phyloP scores from a whole-genome alignment of 805 yeast species.

The Candida verbasci region DNA sequence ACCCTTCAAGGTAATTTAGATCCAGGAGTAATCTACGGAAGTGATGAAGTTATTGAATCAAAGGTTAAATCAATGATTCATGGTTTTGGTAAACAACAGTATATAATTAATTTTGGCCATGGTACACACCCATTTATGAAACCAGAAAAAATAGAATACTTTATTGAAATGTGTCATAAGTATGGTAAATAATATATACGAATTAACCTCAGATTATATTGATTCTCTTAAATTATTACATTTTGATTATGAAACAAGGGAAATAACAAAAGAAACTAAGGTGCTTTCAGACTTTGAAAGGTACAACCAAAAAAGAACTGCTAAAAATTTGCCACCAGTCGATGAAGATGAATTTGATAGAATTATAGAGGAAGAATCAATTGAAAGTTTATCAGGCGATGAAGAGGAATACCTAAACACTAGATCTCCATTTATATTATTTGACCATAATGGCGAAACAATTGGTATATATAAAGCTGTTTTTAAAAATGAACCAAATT shows the following conservation, averaged over 20 bases:
- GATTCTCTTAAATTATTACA: constrained; percentile 47
- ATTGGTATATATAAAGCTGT: constrained; percentile 68
- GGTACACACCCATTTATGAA: constrained; percentile 98
- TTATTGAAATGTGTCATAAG: constrained; percentile 83
- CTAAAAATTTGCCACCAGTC: constrained; percentile 42
- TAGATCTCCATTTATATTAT: constrained; percentile 63
- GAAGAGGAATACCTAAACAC: constrained; percentile 55
- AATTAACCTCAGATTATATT: constrained; percentile 35
- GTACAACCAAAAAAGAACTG: constrained; percentile 52
- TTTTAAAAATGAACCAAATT: constrained; percentile 40
- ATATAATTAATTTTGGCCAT: constrained; percentile 94
- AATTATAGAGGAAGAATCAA: constrained; percentile 44
- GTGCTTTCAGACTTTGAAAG: constrained; percentile 59
- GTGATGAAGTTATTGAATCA: constrained; percentile 69
- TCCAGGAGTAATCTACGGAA: constrained; percentile 92
- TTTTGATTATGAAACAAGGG: constrained; percentile 46
- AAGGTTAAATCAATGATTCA: constrained; percentile 85
- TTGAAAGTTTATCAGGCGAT: constrained; percentile 58
- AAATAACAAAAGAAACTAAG: constrained; percentile 5
- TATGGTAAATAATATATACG: constrained; percentile 54
- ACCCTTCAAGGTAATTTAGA: constrained; percentile 93
- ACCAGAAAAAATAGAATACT: constrained; percentile 81
- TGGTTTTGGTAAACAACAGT: constrained; percentile 86
- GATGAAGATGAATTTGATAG: constrained; percentile 57
- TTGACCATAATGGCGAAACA: constrained; percentile 48